Evolutionary conservation across 1,284 basidiomycete species (phyloP), one percentile per base, ranked within the genome.

Genomic region (Apiotrichum gamsii): DNA sequence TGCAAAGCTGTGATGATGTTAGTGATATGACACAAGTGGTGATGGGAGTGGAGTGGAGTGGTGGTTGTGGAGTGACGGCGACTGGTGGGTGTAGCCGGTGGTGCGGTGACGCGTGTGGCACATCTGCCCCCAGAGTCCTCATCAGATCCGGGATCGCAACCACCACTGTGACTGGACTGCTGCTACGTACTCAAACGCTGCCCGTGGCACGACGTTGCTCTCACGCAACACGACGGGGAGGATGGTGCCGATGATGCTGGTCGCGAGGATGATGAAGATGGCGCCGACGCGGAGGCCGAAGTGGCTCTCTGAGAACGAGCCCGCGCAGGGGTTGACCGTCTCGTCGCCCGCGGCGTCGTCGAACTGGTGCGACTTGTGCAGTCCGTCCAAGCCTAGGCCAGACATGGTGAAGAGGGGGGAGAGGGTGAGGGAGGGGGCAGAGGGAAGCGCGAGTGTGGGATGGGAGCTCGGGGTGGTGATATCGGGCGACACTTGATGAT

Each of bases 191-290:
- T 91, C 84, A 57, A 87, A 90, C 2, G 84, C 72, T 11, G 67
- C 52, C 40, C 75, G 77, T 3, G 88, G 87, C 2, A 91, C 76
- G 72, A 78, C 77, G 10, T 67, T 74, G 3, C 81, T 77, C 39
- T 82, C 76, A 44, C 74, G 78, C 3, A 89, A 80, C 21, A 93
- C 60, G 40, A 96, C 79, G 8, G 93, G 94, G 65, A 94, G 87
- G 35, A 90, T 73, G 0, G 90, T 83, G 14, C 87, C 88, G 11
- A 73, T 31, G 23, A 46, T 3, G 19, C 32, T 35, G 52, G 64
- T 58, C 21, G 69, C 75, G 52, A 89, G 77, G 65, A 97, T 84
- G 70, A 97, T 80, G 72, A 97, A 96, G 63, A 97, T 78, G 21
- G 89, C 82, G 2, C 81, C 93, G 49, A 96, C 80, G 3, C 90